Conservation (phyloP, 2,329 filamentous ascomycete genomes). For the Claviceps fusiformis region DNA sequence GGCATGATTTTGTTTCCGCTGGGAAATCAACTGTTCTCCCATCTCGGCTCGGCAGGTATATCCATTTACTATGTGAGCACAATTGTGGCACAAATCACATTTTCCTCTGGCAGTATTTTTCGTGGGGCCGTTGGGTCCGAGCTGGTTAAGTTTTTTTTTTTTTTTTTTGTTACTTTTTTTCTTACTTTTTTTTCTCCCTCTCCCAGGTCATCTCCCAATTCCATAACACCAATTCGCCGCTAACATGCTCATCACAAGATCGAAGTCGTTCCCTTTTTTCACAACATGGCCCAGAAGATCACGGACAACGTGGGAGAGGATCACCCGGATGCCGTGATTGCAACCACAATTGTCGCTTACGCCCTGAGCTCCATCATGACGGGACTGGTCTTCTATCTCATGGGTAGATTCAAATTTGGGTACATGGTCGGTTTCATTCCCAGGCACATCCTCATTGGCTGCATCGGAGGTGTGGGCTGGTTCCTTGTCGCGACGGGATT, state of each 20-base stretch:
- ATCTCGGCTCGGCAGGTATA: slow-evolving; percentile 82
- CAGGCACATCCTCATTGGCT: slow-evolving; percentile 88
- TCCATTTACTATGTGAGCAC: slow-evolving; percentile 99
- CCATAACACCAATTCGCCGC: not conserved
- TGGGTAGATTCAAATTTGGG: slow-evolving; percentile 77
- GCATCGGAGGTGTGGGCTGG: slow-evolving; percentile 93
- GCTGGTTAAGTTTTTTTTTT: slow-evolving; percentile 46
- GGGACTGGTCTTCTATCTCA: slow-evolving; percentile 78
- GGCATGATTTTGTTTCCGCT: slow-evolving; percentile 92
- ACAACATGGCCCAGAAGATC: slow-evolving; percentile 93
- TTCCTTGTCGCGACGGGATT: slow-evolving; percentile 86
- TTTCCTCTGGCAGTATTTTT: slow-evolving; percentile 78
- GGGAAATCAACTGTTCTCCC: slow-evolving; percentile 70
- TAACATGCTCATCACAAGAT: slow-evolving; percentile 40
- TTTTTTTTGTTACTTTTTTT: not conserved
- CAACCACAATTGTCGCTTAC: slow-evolving; percentile 87
- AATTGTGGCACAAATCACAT: slow-evolving; percentile 83
- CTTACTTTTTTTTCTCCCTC: not conserved
- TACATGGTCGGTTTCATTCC: slow-evolving; percentile 96
- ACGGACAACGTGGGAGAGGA: slow-evolving; percentile 64
- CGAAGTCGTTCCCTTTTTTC: slow-evolving; percentile 96
- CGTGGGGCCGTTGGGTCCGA: slow-evolving; percentile 87
- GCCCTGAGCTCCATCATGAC: slow-evolving; percentile 84
- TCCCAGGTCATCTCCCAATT: not conserved
- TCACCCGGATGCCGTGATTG: slow-evolving; percentile 73